Base-by-base conservation (phyloP, 805 yeast genomes). In the Zygoascus tannicola region DNA sequence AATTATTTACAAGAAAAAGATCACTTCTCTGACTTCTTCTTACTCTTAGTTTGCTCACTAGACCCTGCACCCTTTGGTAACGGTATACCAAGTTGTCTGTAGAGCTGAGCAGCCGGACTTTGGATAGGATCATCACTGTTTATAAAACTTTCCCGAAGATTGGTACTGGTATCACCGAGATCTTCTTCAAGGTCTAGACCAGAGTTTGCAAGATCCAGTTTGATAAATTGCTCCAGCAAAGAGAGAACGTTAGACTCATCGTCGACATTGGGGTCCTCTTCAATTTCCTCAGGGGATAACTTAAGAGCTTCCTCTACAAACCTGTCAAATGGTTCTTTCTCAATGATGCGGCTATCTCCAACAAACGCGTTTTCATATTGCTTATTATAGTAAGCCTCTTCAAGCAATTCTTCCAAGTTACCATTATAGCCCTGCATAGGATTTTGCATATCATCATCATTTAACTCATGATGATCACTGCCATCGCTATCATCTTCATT, bases 301-400 rank as follows among this genome's bases (percentile, higher is more conserved):
- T 75, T 67, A 21, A 79, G 52, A 0, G 78, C 84, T 23, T 77
- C 73, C 44, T 69, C 68, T 10, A 76, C 62, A 55, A 78, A 76
- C 52, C 68, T 79, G 55, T 80, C 86, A 51, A 80, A 53, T 80
- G 85, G 55, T 80, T 85, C 51, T 78, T 84, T 52, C 75, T 77
- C 5, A 79, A 74, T 43, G 66, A 73, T 15, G 68, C 56, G 8
- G 44, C 51, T 7, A 38, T 51, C 8, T 26, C 30, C 30, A 7
- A 12, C 10, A 26, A 12, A 7, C 30, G 30, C 30, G 30, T 7
- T 26, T 26, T 7, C 7, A 26, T 12, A 26, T 26, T 12, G 30
- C 30, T 7, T 26, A 7, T 26, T 26, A 7, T 8, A 26, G 12
- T 7, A 26, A 26, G n/a, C n/a, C n/a, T n/a, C n/a, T n/a, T n/a